Base-by-base conservation (phyloP, 1,284 basidiomycete species). In the Cutaneotrichosporon curvatum region DNA sequence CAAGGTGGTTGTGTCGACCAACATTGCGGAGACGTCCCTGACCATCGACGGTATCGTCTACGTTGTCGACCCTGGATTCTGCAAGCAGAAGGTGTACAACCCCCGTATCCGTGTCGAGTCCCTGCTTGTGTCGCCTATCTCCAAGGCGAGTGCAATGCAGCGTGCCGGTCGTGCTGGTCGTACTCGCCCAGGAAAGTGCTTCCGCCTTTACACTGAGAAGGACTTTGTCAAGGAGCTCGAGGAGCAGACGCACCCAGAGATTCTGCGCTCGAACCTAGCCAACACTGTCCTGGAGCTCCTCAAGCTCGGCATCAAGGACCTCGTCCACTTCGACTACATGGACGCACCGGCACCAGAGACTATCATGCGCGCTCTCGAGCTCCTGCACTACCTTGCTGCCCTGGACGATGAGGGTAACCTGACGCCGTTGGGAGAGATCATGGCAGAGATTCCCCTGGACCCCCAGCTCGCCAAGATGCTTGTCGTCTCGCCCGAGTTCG, bases 21-120 rank as follows among this genome's bases (percentile, higher is more conserved):
- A 98, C 71, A 94, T 98, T 53, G 95, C 95, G 8, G 94, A 98
- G 73, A 98, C 95, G 0, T 95, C 90, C 10, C 74, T 98, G 31
- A 99, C 94, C 2, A 97, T 99, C 53, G 94, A 97, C 60, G 95
- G 94, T 20, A 97, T 99, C 63, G 91, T 98, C 12, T 99, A 97
- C 65, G 94, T 98, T 48, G 90, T 98, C 37, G 94, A 98, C 68
- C 91, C 95, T 0, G 94, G 94, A 0, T 94, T 95, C 75, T 90
- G 87, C 60, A 94, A 96, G 73, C 88, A 96, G 73, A 97, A 92
- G 67, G 87, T 96, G 43, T 96, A 96, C 75, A 95, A 95, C 68
- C 91, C 91, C 0, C 81, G 92, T 25, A 95, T 97, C 59, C 82
- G 95, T 55, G 91, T 98, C 36, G 94, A 99, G 74, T 89, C 85